phyloP scores from a whole-genome alignment of 345 rosid species.

The Pistacia atlantica region DNA sequence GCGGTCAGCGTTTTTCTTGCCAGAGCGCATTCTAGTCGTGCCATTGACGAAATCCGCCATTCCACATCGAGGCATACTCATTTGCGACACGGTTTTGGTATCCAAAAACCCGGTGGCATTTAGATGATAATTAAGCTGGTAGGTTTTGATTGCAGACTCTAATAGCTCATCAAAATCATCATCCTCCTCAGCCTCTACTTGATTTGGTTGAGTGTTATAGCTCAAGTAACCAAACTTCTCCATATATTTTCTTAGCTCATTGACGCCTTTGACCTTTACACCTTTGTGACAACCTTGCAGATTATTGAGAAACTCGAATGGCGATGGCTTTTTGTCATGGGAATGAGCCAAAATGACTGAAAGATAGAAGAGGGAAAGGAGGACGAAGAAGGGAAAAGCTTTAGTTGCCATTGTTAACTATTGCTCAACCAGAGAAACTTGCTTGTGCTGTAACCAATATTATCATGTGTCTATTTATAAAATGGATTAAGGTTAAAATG shows the following conservation, averaged over 20 bases:
- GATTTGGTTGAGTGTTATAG: not conserved
- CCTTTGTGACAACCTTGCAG: conserved; percentile 40
- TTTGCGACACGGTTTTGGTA: conserved; percentile 16
- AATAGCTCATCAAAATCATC: conserved; percentile 34
- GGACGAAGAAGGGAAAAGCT: not conserved
- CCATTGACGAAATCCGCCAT: conserved; percentile 38
- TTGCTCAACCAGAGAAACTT: not conserved
- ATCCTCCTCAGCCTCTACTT: not conserved
- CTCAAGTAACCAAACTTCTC: conserved; percentile 38
- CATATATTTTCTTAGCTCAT: conserved; percentile 32
- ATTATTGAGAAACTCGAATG: conserved; percentile 30
- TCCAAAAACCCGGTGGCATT: conserved; percentile 32
- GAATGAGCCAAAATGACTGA: not conserved
- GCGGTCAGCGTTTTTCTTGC: conserved; percentile 2
- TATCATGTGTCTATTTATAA: too few species aligned
- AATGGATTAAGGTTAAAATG: too few species aligned
- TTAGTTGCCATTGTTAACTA: not conserved
- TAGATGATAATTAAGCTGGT: conserved; percentile 33
- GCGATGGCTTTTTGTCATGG: not conserved
- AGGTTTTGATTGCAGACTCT: conserved; percentile 38
- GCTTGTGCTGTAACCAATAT: too few species aligned
- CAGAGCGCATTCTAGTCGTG: conserved; percentile 24
- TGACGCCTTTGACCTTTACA: conserved; percentile 31
- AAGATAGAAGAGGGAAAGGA: not conserved
- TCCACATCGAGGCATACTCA: conserved; percentile 43